Evolutionary conservation across 805 yeast genomes (phyloP), one percentile per base, ranked within the genome.

Genomic region (Lipomyces lipofer): DNA sequence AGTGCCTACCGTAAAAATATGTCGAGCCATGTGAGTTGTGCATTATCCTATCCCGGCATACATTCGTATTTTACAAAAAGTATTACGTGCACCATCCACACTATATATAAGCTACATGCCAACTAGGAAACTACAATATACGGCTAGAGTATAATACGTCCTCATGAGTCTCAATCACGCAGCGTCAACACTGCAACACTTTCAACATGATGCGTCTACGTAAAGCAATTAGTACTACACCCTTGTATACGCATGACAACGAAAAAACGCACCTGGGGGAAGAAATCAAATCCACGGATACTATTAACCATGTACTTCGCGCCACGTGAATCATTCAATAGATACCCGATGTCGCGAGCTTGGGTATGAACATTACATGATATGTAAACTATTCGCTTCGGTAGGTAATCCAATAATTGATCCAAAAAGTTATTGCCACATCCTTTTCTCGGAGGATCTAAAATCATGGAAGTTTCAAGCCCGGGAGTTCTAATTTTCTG

Each of bases 291-390:
- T 1, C 99, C 99, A 66, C 89, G 83, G 22, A 94, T 76, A 63
- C 92, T 85, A 62, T 88, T 96, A 43, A 94, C 79, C 54, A 73
- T 73, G 73, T 89, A 94, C 36, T 77, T 66, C 6, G 81, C 75
- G 6, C 67, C 70, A 19, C 73, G 76, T 7, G 92, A 84, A 33
- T 83, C 77, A 58, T 78, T 80, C 52, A 91, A 69, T 66, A 94
- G 87, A 75, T 83, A 90, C 63, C 88, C 92, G 43, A 94, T 69
- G 69, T 94, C 99, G 64, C 98, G 77, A 3, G 98, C 98, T 71
- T 94, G 99, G 17, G 97, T 88, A 73, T 92, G 97, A 46, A 94
- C 99, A 67, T 94, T 94, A 76, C 99, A 94, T 58, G 96, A 88
- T 53, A 94, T 87, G 72, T 94, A 94, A n/a, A 94, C 95, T 51